Conservation (phyloP, 2,329 filamentous ascomycete genomes). For the Colletotrichum trifolii region DNA sequence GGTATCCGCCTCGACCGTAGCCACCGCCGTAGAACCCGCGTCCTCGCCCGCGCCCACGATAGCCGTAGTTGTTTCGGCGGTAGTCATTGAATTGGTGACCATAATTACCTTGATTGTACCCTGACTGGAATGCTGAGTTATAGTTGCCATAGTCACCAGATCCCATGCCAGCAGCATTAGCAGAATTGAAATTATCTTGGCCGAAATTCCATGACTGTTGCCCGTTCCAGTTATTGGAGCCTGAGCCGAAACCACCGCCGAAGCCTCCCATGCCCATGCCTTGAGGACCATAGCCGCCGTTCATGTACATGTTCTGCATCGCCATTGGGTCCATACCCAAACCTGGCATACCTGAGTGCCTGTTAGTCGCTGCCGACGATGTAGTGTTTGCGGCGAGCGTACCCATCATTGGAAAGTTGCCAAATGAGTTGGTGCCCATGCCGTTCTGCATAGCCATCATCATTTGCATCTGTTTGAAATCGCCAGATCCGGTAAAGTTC, state of each 20-base stretch:
- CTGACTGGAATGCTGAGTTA: slow-evolving; percentile 82
- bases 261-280: slow-evolving; percentile 86
- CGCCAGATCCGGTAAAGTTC: slow-evolving; percentile 67
- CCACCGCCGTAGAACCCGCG: slow-evolving; percentile 68
- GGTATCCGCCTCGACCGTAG: slow-evolving; percentile 66
- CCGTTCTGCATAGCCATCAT: slow-evolving; percentile 82
- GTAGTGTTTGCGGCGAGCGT: slow-evolving; percentile 52
- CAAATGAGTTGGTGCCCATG: slow-evolving; percentile 67
- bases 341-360: slow-evolving; percentile 74
- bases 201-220: slow-evolving; percentile 86
- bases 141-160: slow-evolving; percentile 83
- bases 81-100: slow-evolving; percentile 85
- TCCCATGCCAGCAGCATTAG: slow-evolving; percentile 85
- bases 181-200: slow-evolving; percentile 90
- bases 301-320: slow-evolving; percentile 84
- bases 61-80: slow-evolving; percentile 74
- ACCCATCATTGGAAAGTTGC: slow-evolving; percentile 87
- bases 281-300: slow-evolving; percentile 77
- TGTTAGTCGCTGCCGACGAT: slow-evolving; percentile 43
- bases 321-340: slow-evolving; percentile 87
- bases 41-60: slow-evolving; percentile 72
- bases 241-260: slow-evolving; percentile 69
- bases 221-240: slow-evolving; percentile 82
- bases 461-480: slow-evolving; percentile 83
- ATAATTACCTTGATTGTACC: slow-evolving; percentile 87